Evolutionary conservation across 495 filamentous ascomycete genomes (phyloP), one percentile per base, ranked within the genome.

Genomic region (Podospora fimiseda): DNA sequence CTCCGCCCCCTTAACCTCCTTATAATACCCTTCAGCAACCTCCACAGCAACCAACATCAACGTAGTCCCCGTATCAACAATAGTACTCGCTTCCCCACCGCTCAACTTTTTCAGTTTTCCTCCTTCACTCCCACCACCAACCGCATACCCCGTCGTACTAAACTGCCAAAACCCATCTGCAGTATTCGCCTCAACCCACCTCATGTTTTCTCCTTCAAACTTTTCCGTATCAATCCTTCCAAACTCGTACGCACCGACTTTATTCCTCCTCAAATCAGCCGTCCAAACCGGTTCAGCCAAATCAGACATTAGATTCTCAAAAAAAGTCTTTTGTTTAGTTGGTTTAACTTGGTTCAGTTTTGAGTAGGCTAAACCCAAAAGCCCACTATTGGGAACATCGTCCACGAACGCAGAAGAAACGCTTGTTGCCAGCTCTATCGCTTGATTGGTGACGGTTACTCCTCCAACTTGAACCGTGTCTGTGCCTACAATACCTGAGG

Each of bases 151-250:
- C 3, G 72, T 65, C 19, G 85, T 82, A 3, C 78, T 61, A 59
- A 90, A 85, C 60, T 87, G 70, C 89, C 89, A 94, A 75, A 86
- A 90, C 20, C 89, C 89, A 9, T 73, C 65, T 1, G 75, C 72
- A 11, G 69, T 70, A 58, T 89, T 79, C 55, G 91, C 75, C 22
- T 72, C 72, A 53, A 86, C 71, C 62, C 85, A 91, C 9, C 71
- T 70, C 60, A 92, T 71, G 0, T 69, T 55, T 20, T 5, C 5
- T 11, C 87, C 87, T 1, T 62, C 71, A 69, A 86, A 90, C 64
- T 88, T 83, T 59, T 60, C 69, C 2, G 58, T 60, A 63, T 92
- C 87, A 62, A 92, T 82, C 43, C 56, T 67, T 20, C 89, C 89
- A 66, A 93, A 93, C 51, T 89, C 84, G 63, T 90, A 95, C 53